Evolutionary conservation across 441 rosid genomes (phyloP).

Genomic region (Jatropha podagrica): DNA sequence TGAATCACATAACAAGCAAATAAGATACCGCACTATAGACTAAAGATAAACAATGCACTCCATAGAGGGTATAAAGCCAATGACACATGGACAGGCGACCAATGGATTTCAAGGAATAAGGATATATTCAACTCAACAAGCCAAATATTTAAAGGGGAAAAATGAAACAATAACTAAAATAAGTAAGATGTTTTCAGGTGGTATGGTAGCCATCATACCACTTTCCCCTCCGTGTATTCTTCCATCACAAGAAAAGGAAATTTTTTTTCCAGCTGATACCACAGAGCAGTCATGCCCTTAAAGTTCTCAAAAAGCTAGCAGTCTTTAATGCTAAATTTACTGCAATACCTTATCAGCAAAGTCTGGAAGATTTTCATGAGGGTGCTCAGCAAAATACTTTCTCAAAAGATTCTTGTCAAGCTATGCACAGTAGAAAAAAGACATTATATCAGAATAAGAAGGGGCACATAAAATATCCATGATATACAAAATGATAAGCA

Average conservation of each 20-base stretch:
- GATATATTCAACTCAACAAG: neutral
- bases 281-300: neutral
- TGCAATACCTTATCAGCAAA: constrained; percentile 58
- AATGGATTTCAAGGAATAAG: constrained; percentile 8
- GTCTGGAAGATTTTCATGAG: constrained; percentile 55
- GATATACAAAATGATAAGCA: neutral
- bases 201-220: neutral
- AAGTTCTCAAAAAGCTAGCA: neutral
- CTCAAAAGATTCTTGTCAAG: constrained; percentile 80
- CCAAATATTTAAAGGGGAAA: neutral
- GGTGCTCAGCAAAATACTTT: constrained; percentile 68
- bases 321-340: constrained; percentile 14
- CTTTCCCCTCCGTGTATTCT: neutral
- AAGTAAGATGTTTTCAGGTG: neutral
- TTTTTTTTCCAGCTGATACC: neutral
- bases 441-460: neutral
- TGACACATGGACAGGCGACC: neutral
- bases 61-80: neutral
- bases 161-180: neutral
- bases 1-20: neutral
- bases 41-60: neutral
- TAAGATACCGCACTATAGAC: neutral
- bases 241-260: constrained; percentile 2
- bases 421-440: constrained; percentile 45
- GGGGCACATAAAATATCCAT: constrained; percentile 15